phyloP scores from a whole-genome alignment of 257 asterid species.

The Solanum dulcamara region DNA sequence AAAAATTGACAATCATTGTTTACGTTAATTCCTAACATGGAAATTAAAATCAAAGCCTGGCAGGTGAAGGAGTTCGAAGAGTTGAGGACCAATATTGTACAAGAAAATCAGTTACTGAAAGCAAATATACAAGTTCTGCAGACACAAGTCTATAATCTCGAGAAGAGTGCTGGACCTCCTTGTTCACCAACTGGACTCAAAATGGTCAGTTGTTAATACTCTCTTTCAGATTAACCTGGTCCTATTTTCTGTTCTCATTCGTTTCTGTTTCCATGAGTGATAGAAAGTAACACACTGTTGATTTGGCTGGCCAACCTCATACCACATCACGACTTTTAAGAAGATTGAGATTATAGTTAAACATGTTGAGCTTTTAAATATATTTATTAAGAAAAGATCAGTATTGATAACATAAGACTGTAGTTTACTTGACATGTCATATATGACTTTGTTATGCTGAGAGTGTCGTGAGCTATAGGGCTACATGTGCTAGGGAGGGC shows the following conservation, averaged over 20 bases:
- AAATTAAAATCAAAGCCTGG: conserved; percentile 40
- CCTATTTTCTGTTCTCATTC: not conserved
- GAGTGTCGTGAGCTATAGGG: not conserved
- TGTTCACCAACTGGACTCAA: conserved; percentile 24
- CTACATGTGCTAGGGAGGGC: not conserved
- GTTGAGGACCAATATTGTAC: conserved; percentile 33
- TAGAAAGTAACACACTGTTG: not conserved
- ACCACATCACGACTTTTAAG: not conserved
- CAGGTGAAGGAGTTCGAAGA: conserved; percentile 73
- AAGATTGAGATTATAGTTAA: not conserved
- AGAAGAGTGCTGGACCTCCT: conserved; percentile 17
- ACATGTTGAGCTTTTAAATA: not conserved
- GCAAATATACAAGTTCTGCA: conserved; percentile 38
- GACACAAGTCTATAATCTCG: conserved; percentile 39
- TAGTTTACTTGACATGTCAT: not conserved
- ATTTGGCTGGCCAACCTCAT: not conserved
- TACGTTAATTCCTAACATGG: conserved; percentile 30
- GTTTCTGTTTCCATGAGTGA: not conserved
- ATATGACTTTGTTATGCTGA: not conserved
- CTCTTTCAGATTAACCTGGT: not conserved
- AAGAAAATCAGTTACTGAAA: conserved; percentile 39
- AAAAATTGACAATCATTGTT: not conserved
- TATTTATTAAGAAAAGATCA: not conserved
- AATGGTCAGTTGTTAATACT: conserved; percentile 20
- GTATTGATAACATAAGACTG: not conserved